Percentiles rank a stretch among this genome's conserved stretches.
Evolutionary conservation across 768 basidiomycete species (phyloP).

Genomic region (Rhodotorula babjevae): DNA sequence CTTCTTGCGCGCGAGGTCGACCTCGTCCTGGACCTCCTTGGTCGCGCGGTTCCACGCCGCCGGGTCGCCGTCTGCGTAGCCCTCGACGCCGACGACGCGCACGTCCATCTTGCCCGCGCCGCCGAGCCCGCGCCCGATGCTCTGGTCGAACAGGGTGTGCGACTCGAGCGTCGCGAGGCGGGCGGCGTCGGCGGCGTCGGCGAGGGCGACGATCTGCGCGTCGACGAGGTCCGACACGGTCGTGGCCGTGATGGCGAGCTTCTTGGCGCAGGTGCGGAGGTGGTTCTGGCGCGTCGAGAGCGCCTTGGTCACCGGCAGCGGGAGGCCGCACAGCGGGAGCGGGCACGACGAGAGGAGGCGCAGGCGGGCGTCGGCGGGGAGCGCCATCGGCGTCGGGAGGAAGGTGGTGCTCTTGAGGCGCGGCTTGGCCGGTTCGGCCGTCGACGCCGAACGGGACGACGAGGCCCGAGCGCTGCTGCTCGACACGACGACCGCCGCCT

Average conservation of each 20-base stretch:
- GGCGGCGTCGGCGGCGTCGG: background rate
- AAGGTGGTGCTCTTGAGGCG: background rate
- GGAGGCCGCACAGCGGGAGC: slow-evolving; percentile 11
- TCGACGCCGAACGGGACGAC: background rate
- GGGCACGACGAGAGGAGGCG: slow-evolving; percentile 17
- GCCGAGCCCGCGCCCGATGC: slow-evolving; percentile 30
- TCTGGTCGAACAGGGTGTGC: slow-evolving; percentile 17
- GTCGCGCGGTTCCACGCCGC: background rate
- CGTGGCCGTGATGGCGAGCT: background rate
- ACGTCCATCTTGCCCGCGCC: slow-evolving; percentile 1
- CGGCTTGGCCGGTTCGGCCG: background rate
- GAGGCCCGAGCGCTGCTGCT: no score
- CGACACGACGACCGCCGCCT: background rate
- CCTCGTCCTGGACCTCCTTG: slow-evolving; percentile 8
- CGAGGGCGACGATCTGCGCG: slow-evolving; percentile 2
- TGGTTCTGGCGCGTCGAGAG: slow-evolving; percentile 3
- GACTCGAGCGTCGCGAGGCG: background rate
- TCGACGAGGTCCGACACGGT: slow-evolving; percentile 17
- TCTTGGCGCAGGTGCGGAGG: slow-evolving; percentile 22
- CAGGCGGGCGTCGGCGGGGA: slow-evolving; percentile 22
- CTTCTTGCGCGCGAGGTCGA: slow-evolving; percentile 21
- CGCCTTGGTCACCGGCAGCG: slow-evolving; percentile 13
- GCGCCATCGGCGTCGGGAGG: slow-evolving; percentile 4
- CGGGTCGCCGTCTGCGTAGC: background rate
- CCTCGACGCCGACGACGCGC: slow-evolving; percentile 23